Base-by-base conservation (phyloP, 2,329 filamentous ascomycete species). In the Alternaria solani region DNA sequence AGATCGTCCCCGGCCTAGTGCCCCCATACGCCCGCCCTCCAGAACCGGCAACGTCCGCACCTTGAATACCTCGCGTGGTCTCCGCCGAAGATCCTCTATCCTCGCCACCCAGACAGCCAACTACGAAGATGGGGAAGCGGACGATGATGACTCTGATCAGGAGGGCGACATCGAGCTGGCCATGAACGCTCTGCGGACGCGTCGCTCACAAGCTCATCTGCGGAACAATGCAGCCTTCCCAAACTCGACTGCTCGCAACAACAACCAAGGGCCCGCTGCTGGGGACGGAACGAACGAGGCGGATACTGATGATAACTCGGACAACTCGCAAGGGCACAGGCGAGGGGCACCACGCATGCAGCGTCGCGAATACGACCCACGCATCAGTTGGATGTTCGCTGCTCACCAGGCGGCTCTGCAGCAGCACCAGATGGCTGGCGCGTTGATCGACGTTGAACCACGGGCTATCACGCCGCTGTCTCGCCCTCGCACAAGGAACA, bases 1-100 rank as follows among this genome's bases (percentile, higher is more conserved):
- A 81, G 79, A 80, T 80, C 77, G 77, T 75, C 77, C 76, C 57
- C 73, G 72, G 70, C 76, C 75, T 75, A 78, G 74, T 61, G 74
- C 72, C 68, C 70, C 74, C 32, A 79, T 78, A 57, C 77, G 76
- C 52, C 78, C 78, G 38, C 75, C 77, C 55, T 79, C 78, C 44
- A 77, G 78, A 64, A 67, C 69, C 51, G 75, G 72, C 53, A 75
- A 74, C 51, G 51, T 71, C 57, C 74, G 74, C 62, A 61, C 74
- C 54, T 66, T 71, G 55, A 73, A 78, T 59, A 70, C 74, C 53
- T 75, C 75, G 20, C 76, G 77, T 65, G 76, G 76, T 61, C 70
- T 80, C 36, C 77, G 78, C 49, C 71, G 75, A 65, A 70, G 77
- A 70, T 70, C 76, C 39, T 79, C 78, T 34, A 67, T 77, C 18